phyloP scores from a whole-genome alignment of 129 eudicot genomes.

The Lactuca sativa region DNA sequence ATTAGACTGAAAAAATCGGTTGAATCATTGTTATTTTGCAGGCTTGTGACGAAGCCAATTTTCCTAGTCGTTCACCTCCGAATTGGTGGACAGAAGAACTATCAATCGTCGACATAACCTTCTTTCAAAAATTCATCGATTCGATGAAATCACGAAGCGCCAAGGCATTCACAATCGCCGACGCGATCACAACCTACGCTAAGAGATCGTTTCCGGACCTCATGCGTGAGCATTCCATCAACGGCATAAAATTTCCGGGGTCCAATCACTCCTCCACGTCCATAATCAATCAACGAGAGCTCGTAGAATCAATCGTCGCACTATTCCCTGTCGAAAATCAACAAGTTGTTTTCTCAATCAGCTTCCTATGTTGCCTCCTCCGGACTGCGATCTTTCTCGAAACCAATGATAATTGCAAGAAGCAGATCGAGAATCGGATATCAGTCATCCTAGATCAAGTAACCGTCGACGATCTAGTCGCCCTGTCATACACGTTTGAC shows the following conservation, averaged over 20 bases:
- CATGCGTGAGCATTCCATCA: constrained; percentile 8
- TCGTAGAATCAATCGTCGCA: constrained; percentile 56
- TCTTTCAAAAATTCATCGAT: constrained; percentile 49
- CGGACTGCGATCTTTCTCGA: constrained; percentile 57
- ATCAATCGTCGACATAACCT: constrained; percentile 49
- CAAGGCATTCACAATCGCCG: constrained; percentile 54
- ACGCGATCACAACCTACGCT: constrained; percentile 69
- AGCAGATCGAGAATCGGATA: constrained; percentile 65
- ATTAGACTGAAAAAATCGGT: neutral
- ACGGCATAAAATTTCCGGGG: constrained; percentile 30
- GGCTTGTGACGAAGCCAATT: constrained; percentile 74
- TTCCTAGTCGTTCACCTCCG: constrained; percentile 73
- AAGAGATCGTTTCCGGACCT: constrained; percentile 60
- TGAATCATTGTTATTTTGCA: constrained; percentile 12
- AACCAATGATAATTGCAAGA: constrained; percentile 44
- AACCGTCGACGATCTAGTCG: constrained; percentile 66
- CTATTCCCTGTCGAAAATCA: constrained; percentile 59
- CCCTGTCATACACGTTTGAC: constrained; percentile 55
- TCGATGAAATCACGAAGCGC: constrained; percentile 64
- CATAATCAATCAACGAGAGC: constrained; percentile 45
- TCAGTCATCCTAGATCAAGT: constrained; percentile 61
- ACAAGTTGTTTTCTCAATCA: constrained; percentile 52
- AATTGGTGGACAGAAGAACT: constrained; percentile 90
- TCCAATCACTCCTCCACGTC: constrained; percentile 26
- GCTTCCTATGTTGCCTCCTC: constrained; percentile 67